Evolutionary conservation across 345 rosid species (phyloP).

Genomic region (Garcia nutans): DNA sequence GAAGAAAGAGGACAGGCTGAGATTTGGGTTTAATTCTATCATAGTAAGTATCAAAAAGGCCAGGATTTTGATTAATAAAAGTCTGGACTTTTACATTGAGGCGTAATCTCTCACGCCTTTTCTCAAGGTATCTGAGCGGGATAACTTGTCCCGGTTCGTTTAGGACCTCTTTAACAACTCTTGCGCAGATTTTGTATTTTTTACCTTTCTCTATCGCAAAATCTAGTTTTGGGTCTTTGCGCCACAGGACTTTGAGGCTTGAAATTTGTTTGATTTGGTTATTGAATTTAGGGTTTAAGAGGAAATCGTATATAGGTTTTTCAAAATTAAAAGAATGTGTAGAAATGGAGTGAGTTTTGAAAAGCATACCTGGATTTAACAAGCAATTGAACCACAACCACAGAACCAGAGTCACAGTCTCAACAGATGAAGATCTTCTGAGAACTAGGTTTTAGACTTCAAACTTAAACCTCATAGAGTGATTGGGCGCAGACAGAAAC

Average conservation of each 20-base stretch:
- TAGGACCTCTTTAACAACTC: slow-evolving; percentile 69
- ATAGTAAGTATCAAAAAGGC: slow-evolving; percentile 54
- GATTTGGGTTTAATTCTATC: slow-evolving; percentile 70
- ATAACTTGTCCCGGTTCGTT: slow-evolving; percentile 81
- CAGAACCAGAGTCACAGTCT: neutral
- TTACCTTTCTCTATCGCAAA: slow-evolving; percentile 71
- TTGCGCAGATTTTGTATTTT: slow-evolving; percentile 56
- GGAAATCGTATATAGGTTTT: slow-evolving; percentile 1
- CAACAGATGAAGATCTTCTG: neutral
- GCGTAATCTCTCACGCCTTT: slow-evolving; percentile 72
- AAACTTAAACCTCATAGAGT: neutral
- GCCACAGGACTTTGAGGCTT: slow-evolving; percentile 80
- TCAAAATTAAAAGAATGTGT: neutral
- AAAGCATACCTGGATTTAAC: slow-evolving; percentile 23
- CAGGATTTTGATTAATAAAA: slow-evolving; percentile 56
- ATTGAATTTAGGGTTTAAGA: slow-evolving; percentile 15
- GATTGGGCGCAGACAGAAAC: no score
- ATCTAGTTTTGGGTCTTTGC: slow-evolving; percentile 67
- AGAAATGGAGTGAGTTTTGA: slow-evolving; percentile 19
- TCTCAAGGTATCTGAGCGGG: slow-evolving; percentile 68
- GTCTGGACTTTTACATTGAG: slow-evolving; percentile 45
- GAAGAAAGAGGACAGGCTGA: slow-evolving; percentile 50
- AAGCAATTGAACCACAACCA: neutral
- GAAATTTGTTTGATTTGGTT: slow-evolving; percentile 45
- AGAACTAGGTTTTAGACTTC: neutral